Conservation (phyloP, 2,329 filamentous ascomycete species). For the Colletotrichum lindemuthianum region DNA sequence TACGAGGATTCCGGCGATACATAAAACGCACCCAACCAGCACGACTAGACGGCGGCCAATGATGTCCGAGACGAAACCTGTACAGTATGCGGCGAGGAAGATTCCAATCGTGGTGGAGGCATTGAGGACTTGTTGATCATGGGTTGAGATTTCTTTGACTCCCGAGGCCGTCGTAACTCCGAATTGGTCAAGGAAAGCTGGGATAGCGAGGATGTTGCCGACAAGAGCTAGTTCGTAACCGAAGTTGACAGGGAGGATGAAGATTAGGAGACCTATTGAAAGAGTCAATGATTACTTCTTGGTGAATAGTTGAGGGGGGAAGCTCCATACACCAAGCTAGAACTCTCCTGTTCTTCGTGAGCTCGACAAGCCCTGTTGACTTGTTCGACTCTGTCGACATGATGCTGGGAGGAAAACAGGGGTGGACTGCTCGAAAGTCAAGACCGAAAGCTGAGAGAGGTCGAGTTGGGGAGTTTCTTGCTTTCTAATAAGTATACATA, state of each 20-base stretch:
- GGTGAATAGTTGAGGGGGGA: neutral
- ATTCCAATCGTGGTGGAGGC: slow-evolving; percentile 43
- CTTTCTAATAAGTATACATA: too few relatives aligned
- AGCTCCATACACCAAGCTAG: slow-evolving; percentile 6
- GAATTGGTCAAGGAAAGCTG: slow-evolving; percentile 41
- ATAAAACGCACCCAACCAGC: slow-evolving; percentile 30
- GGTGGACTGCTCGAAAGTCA: too few relatives aligned
- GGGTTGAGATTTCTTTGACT: slow-evolving; percentile 39
- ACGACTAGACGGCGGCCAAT: slow-evolving; percentile 42
- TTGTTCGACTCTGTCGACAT: neutral
- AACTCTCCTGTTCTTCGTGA: slow-evolving; percentile 19
- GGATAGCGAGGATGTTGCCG: slow-evolving; percentile 44
- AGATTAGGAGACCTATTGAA: slow-evolving; percentile 24
- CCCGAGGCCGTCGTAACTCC: slow-evolving; percentile 37
- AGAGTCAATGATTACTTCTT: neutral
- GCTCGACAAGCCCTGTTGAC: slow-evolving; percentile 9
- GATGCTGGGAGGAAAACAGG: neutral
- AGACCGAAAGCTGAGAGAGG: too few relatives aligned
- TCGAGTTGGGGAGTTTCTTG: too few relatives aligned
- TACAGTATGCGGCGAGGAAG: slow-evolving; percentile 43
- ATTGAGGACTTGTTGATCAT: slow-evolving; percentile 44
- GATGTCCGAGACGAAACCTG: slow-evolving; percentile 41
- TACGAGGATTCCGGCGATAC: slow-evolving; percentile 39
- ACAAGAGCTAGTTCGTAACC: slow-evolving; percentile 43
- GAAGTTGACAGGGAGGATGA: slow-evolving; percentile 31